phyloP scores from a whole-genome alignment of 2,329 filamentous ascomycete species.

The Aureobasidium uvarum region DNA sequence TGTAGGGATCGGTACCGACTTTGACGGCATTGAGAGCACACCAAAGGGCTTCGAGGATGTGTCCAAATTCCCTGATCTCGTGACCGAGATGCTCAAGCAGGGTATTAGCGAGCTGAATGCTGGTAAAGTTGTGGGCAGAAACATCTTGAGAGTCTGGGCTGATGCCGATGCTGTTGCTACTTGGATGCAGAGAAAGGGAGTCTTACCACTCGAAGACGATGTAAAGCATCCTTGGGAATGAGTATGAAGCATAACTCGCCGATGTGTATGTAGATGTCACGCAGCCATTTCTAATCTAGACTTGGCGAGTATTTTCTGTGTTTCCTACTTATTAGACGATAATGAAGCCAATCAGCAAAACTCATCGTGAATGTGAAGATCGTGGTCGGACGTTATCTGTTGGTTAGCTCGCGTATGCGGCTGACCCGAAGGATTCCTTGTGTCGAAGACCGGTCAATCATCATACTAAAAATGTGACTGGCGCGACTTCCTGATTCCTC shows the following conservation, averaged over 20 bases:
- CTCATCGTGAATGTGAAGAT: background rate
- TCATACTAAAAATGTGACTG: background rate
- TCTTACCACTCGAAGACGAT: constrained; percentile 47
- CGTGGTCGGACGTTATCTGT: background rate
- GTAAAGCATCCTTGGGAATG: constrained; percentile 29
- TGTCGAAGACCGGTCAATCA: background rate
- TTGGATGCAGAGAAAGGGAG: constrained; percentile 56
- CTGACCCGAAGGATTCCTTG: background rate
- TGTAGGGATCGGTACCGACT: constrained; percentile 86
- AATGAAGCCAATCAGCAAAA: background rate
- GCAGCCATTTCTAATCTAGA: background rate
- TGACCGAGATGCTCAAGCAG: constrained; percentile 69
- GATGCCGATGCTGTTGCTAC: constrained; percentile 71
- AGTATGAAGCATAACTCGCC: background rate
- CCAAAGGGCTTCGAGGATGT: constrained; percentile 81
- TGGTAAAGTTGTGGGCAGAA: constrained; percentile 72
- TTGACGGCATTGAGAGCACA: constrained; percentile 69
- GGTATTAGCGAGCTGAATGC: constrained; percentile 74
- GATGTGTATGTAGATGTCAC: background rate
- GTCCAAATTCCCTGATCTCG: constrained; percentile 73
- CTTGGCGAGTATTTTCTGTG: background rate
- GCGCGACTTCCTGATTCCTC: background rate
- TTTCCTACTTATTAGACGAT: background rate
- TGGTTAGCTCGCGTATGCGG: no score
- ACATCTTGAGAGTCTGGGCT: constrained; percentile 79